Conservation (phyloP, 495 filamentous ascomycete genomes). For the Penicillium antarcticum region DNA sequence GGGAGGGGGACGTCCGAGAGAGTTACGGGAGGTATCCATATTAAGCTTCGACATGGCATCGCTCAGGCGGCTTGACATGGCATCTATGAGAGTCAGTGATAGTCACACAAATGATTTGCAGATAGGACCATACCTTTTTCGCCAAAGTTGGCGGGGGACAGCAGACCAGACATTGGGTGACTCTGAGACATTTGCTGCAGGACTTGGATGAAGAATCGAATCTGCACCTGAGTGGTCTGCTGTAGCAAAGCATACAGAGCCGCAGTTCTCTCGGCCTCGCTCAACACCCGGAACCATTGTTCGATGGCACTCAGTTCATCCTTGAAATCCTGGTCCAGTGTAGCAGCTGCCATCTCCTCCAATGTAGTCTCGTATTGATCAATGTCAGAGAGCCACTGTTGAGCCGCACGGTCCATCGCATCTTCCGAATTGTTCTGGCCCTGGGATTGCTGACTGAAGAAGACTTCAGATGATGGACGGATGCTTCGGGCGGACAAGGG, state of each 20-base stretch:
- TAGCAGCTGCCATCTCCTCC: slow-evolving; percentile 98
- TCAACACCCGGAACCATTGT: slow-evolving; percentile 98
- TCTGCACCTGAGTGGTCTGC: slow-evolving; percentile 98
- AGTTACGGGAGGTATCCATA: slow-evolving; percentile 82
- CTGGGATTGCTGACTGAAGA: slow-evolving; percentile 71
- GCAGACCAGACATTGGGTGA: slow-evolving; percentile 93
- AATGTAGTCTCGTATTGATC: slow-evolving; percentile 96
- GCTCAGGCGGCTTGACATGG: slow-evolving; percentile 93
- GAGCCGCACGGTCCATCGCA: slow-evolving; percentile 85
- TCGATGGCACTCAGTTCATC: slow-evolving; percentile 98
- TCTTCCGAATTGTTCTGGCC: slow-evolving; percentile 72
- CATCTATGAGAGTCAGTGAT: slow-evolving; percentile 56
- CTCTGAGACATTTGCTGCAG: slow-evolving; percentile 97
- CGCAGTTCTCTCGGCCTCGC: slow-evolving; percentile 93
- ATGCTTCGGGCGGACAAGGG: slow-evolving; percentile 75
- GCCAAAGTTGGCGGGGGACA: slow-evolving; percentile 90
- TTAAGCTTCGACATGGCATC: slow-evolving; percentile 97
- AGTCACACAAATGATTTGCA: slow-evolving; percentile 1
- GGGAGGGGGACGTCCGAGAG: slow-evolving; percentile 74
- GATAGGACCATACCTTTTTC: slow-evolving; percentile 72
- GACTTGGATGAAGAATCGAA: slow-evolving; percentile 98
- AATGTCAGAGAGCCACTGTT: slow-evolving; percentile 98
- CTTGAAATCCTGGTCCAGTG: slow-evolving; percentile 98
- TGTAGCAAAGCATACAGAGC: slow-evolving; percentile 93
- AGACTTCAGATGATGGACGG: slow-evolving; percentile 89